phyloP scores from a whole-genome alignment of 176 grass and related monocot species.

The Alloteropsis semialata region DNA sequence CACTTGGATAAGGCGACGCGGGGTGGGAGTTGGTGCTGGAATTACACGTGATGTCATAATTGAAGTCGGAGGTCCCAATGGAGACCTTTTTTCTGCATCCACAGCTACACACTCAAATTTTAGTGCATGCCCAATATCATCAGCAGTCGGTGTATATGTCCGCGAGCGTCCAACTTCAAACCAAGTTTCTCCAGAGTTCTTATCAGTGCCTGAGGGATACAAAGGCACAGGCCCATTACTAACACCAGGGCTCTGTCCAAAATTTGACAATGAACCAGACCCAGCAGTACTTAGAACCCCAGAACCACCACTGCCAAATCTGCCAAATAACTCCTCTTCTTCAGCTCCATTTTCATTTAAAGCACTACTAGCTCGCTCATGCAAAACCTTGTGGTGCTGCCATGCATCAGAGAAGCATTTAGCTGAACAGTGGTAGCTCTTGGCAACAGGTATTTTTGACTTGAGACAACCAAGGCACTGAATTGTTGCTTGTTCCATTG shows the following conservation, averaged over 20 bases:
- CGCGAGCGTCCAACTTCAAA: slow-evolving; percentile 73
- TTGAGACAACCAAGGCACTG: slow-evolving; percentile 94
- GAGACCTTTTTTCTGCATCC: slow-evolving; percentile 59
- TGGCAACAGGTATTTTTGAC: slow-evolving; percentile 90
- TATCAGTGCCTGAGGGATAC: slow-evolving; percentile 56
- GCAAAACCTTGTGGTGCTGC: slow-evolving; percentile 90
- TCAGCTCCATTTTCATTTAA: slow-evolving; percentile 87
- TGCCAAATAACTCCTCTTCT: slow-evolving; percentile 93
- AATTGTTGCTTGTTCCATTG: slow-evolving; percentile 86
- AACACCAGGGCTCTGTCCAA: slow-evolving; percentile 52
- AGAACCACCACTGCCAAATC: slow-evolving; percentile 55
- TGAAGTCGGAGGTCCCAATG: slow-evolving; percentile 53
- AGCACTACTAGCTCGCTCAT: slow-evolving; percentile 80
- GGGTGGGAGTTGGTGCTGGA: slow-evolving; percentile 90
- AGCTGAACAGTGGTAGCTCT: slow-evolving; percentile 93
- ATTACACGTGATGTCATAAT: slow-evolving; percentile 97
- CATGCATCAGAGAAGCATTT: slow-evolving; percentile 96
- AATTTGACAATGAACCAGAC: slow-evolving; percentile 55
- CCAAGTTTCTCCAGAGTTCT: slow-evolving; percentile 86
- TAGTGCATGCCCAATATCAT: slow-evolving; percentile 96
- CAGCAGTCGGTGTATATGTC: slow-evolving; percentile 84
- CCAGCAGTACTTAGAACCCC: slow-evolving; percentile 42
- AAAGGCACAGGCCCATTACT: slow-evolving; percentile 56
- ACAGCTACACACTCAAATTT: slow-evolving; percentile 87
- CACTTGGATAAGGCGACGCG: slow-evolving; percentile 86